Evolutionary conservation across 202 grass and related monocot genomes (phyloP), one percentile per base, ranked within the genome.

Genomic region (Carex arenaria): DNA sequence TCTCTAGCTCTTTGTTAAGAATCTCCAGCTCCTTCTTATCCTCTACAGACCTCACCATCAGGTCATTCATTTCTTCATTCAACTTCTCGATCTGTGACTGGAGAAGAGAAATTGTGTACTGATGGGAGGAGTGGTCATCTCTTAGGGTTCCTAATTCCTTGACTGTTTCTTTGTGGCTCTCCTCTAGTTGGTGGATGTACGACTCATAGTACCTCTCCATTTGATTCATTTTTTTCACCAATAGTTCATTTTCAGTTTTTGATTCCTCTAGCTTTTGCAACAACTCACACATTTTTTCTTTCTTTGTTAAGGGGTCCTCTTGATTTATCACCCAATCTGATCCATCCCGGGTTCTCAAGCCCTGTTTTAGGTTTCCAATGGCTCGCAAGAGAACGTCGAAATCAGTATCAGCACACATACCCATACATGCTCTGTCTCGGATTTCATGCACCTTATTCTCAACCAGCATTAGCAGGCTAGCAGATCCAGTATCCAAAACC

Each of bases 171-270:
- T 96, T 99, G 62, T 95, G 91, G 83, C 61, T 90, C 80, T 91
- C 93, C 83, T 99, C 91, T 70, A 99, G 85, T 81, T 96, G 90
- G 78, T 85, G 87, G 79, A 95, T 93, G 82, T 92, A 91, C 52
- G 93, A 89, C 86, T 99, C 96, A 36, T 99, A 99, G 81, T 99
- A 99, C 42, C 88, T 78, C 69, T 94, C 91, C 89, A 96, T 96
- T 82, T 99, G 91, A 83, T 88, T 95, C 87, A 95, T 94, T 81
- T 99, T 95, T 81, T 94, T 90, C 17, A 90, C 77, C 22, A 99
- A 87, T 85, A 79, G 85, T 92, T 99, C 96, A 64, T 94, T 99
- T 86, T 96, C 96, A 76, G 88, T 95, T 92, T 95, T 99, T 67
- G 88, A 95, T 74, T 99, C 87, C 80, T 99, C 96, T 62, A 99